Percentiles rank a stretch among this genome's conserved stretches.
These are phyloP conservation scores for Aspergillus caelatus DNA, from an alignment of 2,329 filamentous ascomycete species.

Conservation along the genomic window DNA sequence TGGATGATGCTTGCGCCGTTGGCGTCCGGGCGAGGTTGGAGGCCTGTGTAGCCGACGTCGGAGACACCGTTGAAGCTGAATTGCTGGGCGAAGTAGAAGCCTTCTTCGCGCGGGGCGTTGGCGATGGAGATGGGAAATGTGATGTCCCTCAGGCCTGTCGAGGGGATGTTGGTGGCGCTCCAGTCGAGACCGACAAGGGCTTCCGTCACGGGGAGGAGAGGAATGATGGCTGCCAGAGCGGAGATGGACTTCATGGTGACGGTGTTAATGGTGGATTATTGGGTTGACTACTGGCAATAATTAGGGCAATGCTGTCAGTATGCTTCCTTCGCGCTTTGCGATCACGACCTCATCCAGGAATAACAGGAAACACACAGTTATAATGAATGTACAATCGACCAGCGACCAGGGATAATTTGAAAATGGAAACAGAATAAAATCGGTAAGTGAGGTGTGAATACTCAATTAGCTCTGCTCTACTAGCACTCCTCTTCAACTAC, in stretches of 20 bases:
- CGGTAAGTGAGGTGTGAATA: background rate
- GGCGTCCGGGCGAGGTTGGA: slow-evolving; percentile 27
- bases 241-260: slow-evolving; percentile 18
- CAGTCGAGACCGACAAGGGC: slow-evolving; percentile 21
- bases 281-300: too few relatives aligned
- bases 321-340: background rate
- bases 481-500: background rate
- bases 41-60: slow-evolving; percentile 32
- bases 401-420: background rate
- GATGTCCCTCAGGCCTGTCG: slow-evolving; percentile 23
- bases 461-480: background rate
- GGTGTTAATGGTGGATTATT: background rate
- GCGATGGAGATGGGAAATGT: slow-evolving; percentile 27
- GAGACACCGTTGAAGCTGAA: slow-evolving; percentile 25
- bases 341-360: background rate
- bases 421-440: background rate
- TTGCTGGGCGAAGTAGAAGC: slow-evolving; percentile 35
- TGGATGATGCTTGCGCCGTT: slow-evolving; percentile 27
- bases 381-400: background rate
- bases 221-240: slow-evolving; percentile 12
- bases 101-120: slow-evolving; percentile 22
- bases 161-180: slow-evolving; percentile 16
- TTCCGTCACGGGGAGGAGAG: slow-evolving; percentile 12
- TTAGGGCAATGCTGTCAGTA: background rate
- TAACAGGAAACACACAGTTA: background rate